Conservation (phyloP, 495 filamentous ascomycete genomes). For the Tricharina praecox region DNA sequence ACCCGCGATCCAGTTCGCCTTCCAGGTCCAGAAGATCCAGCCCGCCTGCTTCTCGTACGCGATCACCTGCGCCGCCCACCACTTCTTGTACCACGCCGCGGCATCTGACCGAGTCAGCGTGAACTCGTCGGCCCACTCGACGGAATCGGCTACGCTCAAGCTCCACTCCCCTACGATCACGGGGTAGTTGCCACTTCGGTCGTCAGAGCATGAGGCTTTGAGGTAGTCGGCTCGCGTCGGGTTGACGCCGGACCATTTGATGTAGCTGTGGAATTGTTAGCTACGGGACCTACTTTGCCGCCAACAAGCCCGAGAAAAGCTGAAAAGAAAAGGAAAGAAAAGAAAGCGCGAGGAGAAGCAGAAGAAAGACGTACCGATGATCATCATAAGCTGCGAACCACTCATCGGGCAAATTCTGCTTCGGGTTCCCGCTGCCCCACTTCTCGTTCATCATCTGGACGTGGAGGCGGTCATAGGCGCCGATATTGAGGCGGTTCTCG, state of each 20-base stretch:
- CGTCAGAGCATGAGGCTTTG: constrained; percentile 11
- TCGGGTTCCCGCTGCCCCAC: constrained; percentile 39
- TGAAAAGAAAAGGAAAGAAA: too few species aligned
- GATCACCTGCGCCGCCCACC: constrained; percentile 45
- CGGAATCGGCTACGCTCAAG: constrained; percentile 24
- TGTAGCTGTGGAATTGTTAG: neutral
- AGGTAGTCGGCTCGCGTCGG: constrained; percentile 2
- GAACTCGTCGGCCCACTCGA: constrained; percentile 32
- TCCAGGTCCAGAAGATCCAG: constrained; percentile 21
- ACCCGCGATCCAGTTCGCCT: constrained; percentile 17
- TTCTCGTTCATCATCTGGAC: constrained; percentile 40
- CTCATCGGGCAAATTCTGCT: constrained; percentile 28
- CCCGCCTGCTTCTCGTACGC: constrained; percentile 28
- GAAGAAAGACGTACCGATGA: constrained; percentile 28
- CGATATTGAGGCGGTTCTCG: constrained; percentile 28
- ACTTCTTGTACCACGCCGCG: constrained; percentile 37
- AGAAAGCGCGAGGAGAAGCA: too few species aligned
- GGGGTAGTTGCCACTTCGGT: constrained; percentile 13
- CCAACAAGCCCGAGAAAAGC: neutral
- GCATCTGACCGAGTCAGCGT: constrained; percentile 24
- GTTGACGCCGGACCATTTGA: constrained; percentile 2
- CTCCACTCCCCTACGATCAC: constrained; percentile 27
- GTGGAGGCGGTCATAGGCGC: constrained; percentile 32
- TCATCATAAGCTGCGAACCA: constrained; percentile 36
- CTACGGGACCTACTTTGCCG: neutral